Evolutionary conservation across 306 rosid species (phyloP).

Genomic region (Canavalia gladiata): DNA sequence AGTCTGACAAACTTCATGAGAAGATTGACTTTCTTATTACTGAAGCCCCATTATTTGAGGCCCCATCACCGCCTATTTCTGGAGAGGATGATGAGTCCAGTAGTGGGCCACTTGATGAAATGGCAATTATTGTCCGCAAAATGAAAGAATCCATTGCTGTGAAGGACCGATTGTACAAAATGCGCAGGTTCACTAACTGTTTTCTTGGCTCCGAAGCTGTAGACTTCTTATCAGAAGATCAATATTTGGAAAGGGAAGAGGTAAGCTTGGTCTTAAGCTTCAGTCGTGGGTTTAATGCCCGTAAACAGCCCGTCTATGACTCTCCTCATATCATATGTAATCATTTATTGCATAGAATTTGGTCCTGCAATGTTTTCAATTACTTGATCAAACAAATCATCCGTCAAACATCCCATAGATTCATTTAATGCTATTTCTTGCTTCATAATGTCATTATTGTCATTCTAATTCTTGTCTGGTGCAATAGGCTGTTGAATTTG

Average conservation of each 20-base stretch:
- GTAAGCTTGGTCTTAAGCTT: slow-evolving; percentile 57
- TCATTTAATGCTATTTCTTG: slow-evolving; percentile 14
- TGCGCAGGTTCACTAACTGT: slow-evolving; percentile 79
- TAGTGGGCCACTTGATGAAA: slow-evolving; percentile 76
- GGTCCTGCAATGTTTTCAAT: slow-evolving; percentile 31
- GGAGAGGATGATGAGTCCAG: slow-evolving; percentile 85
- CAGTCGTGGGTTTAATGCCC: slow-evolving; percentile 19
- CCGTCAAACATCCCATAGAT: not conserved
- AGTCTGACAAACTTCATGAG: slow-evolving; percentile 78
- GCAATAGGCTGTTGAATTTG: slow-evolving; percentile 85
- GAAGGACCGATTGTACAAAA: slow-evolving; percentile 80
- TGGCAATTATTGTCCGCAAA: slow-evolving; percentile 74
- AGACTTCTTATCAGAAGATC: slow-evolving; percentile 92
- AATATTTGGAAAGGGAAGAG: slow-evolving; percentile 92
- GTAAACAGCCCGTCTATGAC: not conserved
- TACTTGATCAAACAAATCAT: slow-evolving; percentile 23
- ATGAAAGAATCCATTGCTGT: slow-evolving; percentile 82
- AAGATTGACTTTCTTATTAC: slow-evolving; percentile 78
- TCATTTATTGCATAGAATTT: not conserved
- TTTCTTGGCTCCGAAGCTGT: slow-evolving; percentile 87
- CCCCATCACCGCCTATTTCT: slow-evolving; percentile 84
- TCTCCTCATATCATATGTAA: slow-evolving; percentile 13
- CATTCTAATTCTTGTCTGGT: slow-evolving; percentile 48
- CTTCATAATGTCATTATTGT: slow-evolving; percentile 34
- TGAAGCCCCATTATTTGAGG: slow-evolving; percentile 74